Evolutionary conservation across 441 rosid genomes (phyloP).

Genomic region (Gossypium trilobum): DNA sequence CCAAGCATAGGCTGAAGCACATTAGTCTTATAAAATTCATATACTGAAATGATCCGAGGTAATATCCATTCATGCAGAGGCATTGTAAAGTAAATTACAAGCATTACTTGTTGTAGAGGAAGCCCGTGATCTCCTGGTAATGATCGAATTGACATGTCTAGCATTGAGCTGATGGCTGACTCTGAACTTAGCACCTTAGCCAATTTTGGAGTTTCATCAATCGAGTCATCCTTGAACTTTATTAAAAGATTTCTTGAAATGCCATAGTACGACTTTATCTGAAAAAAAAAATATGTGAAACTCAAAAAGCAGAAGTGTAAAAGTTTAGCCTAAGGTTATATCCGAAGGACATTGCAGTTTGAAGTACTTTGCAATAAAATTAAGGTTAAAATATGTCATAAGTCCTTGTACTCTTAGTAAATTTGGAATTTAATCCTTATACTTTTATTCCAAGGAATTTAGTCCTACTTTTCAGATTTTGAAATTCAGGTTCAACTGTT

Average conservation of each 20-base stretch:
- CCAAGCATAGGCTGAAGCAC: neutral
- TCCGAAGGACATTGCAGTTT: neutral
- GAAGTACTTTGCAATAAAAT: neutral
- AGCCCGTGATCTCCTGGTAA: constrained; percentile 91
- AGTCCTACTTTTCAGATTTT: neutral
- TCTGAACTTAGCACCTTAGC: constrained; percentile 87
- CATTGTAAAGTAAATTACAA: constrained; percentile 4
- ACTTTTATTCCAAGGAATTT: neutral
- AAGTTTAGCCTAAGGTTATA: neutral
- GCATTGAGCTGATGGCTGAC: constrained; percentile 83
- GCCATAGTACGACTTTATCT: constrained; percentile 86
- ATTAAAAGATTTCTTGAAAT: constrained; percentile 79
- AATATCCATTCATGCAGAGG: constrained; percentile 6
- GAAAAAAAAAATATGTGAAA: constrained; percentile 23
- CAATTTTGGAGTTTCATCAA: constrained; percentile 75
- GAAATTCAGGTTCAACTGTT: neutral
- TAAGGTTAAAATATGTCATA: neutral
- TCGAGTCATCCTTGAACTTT: constrained; percentile 74
- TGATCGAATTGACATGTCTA: constrained; percentile 84
- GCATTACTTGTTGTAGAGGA: constrained; percentile 80
- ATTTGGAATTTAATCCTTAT: neutral
- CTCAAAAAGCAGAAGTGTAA: neutral
- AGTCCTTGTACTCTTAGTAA: neutral
- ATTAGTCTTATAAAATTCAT: neutral
- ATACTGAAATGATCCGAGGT: neutral